Evolutionary conservation across 306 rosid species (phyloP).

Genomic region (Clitoria ternatea): DNA sequence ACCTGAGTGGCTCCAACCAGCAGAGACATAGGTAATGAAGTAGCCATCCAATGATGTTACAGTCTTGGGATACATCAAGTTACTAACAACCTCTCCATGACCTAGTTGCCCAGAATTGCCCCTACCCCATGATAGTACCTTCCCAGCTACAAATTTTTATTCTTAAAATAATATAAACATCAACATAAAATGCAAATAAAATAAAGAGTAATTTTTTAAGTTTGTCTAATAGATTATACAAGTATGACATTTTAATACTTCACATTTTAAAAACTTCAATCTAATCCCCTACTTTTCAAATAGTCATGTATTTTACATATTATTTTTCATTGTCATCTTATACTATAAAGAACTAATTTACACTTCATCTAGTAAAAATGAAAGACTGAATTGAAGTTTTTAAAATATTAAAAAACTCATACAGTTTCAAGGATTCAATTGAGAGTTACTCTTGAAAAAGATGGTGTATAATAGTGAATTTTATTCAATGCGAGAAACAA

Average conservation of each 20-base stretch:
- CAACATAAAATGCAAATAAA: not conserved
- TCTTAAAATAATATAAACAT: not conserved
- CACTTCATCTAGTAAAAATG: too few relatives aligned
- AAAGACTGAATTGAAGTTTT: too few relatives aligned
- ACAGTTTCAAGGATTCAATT: too few relatives aligned
- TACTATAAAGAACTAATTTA: too few relatives aligned
- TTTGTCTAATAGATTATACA: too few relatives aligned
- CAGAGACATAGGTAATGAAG: constrained; percentile 62
- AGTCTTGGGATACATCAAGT: constrained; percentile 49
- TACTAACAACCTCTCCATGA: constrained; percentile 48
- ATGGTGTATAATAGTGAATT: not conserved
- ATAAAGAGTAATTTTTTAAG: not conserved
- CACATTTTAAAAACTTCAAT: too few relatives aligned
- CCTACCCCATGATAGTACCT: constrained; percentile 84
- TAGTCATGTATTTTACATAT: too few relatives aligned
- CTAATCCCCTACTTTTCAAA: too few relatives aligned
- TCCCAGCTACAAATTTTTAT: constrained; percentile 47
- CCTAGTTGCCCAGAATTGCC: constrained; percentile 86
- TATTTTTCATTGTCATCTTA: too few relatives aligned
- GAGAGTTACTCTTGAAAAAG: too few relatives aligned
- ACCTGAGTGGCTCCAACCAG: constrained; percentile 95
- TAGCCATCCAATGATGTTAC: constrained; percentile 42
- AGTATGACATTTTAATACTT: too few relatives aligned
- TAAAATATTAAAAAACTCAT: too few relatives aligned
- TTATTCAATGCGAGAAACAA: not conserved